These are phyloP conservation scores for Trichoderma hamatum DNA, from an alignment of 2,329 filamentous ascomycete genomes.

Conservation along the genomic window DNA sequence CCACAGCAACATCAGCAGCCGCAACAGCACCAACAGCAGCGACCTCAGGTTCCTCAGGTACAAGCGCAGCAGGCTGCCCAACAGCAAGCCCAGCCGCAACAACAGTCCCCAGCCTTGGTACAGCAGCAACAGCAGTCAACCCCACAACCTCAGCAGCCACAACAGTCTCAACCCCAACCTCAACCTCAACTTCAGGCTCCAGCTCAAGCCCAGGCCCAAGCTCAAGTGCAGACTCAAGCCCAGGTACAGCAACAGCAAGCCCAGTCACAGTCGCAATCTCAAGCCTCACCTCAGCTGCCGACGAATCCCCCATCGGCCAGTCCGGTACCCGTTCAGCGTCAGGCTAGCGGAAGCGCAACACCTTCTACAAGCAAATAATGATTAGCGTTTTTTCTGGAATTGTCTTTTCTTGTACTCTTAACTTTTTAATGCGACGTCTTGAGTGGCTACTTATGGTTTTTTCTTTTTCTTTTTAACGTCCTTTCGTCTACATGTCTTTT, in stretches of 20 bases:
- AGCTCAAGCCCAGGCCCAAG: conserved; percentile 20
- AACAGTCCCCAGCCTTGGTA: conserved; percentile 25
- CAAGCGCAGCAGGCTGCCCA: conserved; percentile 26
- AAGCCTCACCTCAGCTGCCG: conserved; percentile 28
- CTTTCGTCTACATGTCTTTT: not conserved
- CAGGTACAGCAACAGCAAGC: conserved; percentile 29
- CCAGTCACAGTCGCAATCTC: conserved; percentile 30
- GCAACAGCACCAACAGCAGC: conserved; percentile 21
- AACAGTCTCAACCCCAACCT: conserved; percentile 12
- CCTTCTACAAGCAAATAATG: conserved; percentile 39
- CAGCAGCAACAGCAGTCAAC: conserved; percentile 26
- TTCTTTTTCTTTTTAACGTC: not conserved
- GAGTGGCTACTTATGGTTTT: not conserved
- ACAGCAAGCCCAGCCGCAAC: conserved; percentile 27
- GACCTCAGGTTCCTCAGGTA: conserved; percentile 32
- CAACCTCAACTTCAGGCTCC: conserved; percentile 24
- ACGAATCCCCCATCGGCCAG: conserved; percentile 26
- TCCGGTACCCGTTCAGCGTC: conserved; percentile 36
- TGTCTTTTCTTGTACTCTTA: not conserved
- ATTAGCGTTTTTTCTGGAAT: conserved; percentile 7
- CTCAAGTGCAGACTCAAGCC: conserved; percentile 23
- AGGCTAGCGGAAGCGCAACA: conserved; percentile 47
- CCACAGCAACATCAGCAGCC: conserved; percentile 14
- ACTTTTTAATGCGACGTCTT: conserved; percentile 11
- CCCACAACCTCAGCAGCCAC: conserved; percentile 26